Evolutionary conservation across 75 land plant species (phyloP).

Genomic region (Chamaecyparis obtusa): DNA sequence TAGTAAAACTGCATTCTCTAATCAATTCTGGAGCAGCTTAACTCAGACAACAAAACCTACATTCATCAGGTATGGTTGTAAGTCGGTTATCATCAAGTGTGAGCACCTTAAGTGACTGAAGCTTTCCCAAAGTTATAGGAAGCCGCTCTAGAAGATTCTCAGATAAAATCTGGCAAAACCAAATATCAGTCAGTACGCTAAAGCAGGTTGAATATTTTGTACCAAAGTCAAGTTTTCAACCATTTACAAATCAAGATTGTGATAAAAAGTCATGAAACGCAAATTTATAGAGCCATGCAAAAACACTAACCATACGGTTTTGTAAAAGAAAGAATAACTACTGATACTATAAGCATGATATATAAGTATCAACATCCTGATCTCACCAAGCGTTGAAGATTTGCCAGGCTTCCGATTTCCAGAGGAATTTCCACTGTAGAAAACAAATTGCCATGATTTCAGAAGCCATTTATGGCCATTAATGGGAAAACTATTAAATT

Average conservation of each 20-base stretch:
- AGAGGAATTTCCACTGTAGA: slow-evolving; percentile 76
- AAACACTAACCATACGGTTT: not conserved
- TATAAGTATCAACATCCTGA: slow-evolving; percentile 2
- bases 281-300: not conserved
- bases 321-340: not conserved
- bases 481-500: not conserved
- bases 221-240: not conserved
- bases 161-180: slow-evolving; percentile 56
- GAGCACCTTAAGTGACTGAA: slow-evolving; percentile 73
- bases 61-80: slow-evolving; percentile 83
- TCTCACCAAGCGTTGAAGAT: slow-evolving; percentile 87
- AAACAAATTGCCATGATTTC: not conserved
- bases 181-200: not conserved
- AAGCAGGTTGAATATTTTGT: not conserved
- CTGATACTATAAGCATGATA: not conserved
- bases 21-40: not conserved
- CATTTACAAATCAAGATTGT: not conserved
- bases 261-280: not conserved
- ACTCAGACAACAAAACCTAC: slow-evolving; percentile 36
- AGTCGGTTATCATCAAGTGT: slow-evolving; percentile 78
- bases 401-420: slow-evolving; percentile 68
- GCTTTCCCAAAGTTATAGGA: slow-evolving; percentile 76
- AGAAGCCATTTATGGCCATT: not conserved
- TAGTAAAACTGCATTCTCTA: slow-evolving; percentile 8
- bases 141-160: slow-evolving; percentile 70